Evolutionary conservation across 495 filamentous ascomycete genomes (phyloP), one percentile per base, ranked within the genome.

Genomic region (Apiosordaria backusii): DNA sequence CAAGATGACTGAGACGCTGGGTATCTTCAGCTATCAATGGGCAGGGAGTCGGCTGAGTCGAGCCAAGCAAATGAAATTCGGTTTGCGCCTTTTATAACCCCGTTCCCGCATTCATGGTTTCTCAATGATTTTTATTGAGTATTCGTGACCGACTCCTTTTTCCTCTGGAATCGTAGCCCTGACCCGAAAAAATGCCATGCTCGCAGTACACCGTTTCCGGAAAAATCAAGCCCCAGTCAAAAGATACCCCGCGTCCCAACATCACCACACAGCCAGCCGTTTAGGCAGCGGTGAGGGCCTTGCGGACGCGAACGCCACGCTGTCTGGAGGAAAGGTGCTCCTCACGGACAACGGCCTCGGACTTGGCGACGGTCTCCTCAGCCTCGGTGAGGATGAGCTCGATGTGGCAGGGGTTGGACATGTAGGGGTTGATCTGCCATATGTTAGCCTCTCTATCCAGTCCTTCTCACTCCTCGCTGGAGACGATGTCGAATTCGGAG

Each of bases 321-420:
- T 97, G 95, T 81, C 92, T 89, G 64, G 91, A 89, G 84, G 79
- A 91, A 74, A 99, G 82, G 74, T 87, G 88, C 57, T 79, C 72
- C 70, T 90, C 85, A 67, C 85, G 81, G 62, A 83, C 84, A 71
- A 87, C 84, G 52, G 84, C 78, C 70, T 87, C 84, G 50, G 85
- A 87, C 86, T 97, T 97, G 82, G 92, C 86, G 68, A 97, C 89
- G 68, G 90, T 85, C 86, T 99, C 95, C 75, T 92, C 88, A 64
- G 86, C 91, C 86, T 99, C 96, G 75, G 96, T 97, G 71, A 99
- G 88, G 89, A 99, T 98, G 66, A 98, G 83, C 85, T 99, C 95
- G 82, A 99, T 95, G 86, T 99, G 95, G 89, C 93, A 99, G 68
- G 95, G 95, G 87, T 97, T 96, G 65, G 92, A 97, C 96, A 98